Evolutionary conservation across 2,329 filamentous ascomycete genomes (phyloP), one percentile per base, ranked within the genome.

Genomic region (Magnaporthiopsis rhizophila): DNA sequence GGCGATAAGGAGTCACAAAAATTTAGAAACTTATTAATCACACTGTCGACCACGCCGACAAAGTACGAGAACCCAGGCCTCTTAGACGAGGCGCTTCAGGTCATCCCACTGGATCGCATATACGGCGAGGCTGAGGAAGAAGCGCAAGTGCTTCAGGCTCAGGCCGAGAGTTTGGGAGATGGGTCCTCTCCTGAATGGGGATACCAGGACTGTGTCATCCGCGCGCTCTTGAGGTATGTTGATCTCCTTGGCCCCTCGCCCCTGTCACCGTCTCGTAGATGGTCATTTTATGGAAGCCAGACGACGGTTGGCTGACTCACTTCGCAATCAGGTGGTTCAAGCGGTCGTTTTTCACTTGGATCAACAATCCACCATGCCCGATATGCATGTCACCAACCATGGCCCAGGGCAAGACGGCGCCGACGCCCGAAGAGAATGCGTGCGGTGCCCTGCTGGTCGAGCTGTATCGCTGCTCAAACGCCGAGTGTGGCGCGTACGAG

Each of bases 41-140:
- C 91, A 26, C 79, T 98, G 26, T 97, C 94, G 21, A 83, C 90
- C 65, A 97, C 92, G 59, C 95, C 95, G 24, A 90, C 89, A 26
- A 95, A 94, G 74, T 99, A 96, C 79, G 95, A 99, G 77, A 98
- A 99, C 75, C 94, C 95, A 0, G 95, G 95, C 50, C 80, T 98
- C 13, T 80, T 99, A 63, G 95, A 99, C 74, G 94, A 98, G 75
- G 95, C 94, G 5, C 80, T 99, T 24, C 86, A 90, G 67, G 86
- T 87, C 53, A 91, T 99, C 61, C 94, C 94, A 0, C 80, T 98
- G 36, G 92, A 97, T 73, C 86, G 91, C 69, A 91, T 99, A 70
- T 98, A 98, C 76, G 85, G 89, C 69, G 92, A 97, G 74, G 95
- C 95, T 63, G 92, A 98, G 74, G 94, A 98, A 74, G 93, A 98